Evolutionary conservation across 306 rosid genomes (phyloP), one percentile per base, ranked within the genome.

Genomic region (Prunus persica): DNA sequence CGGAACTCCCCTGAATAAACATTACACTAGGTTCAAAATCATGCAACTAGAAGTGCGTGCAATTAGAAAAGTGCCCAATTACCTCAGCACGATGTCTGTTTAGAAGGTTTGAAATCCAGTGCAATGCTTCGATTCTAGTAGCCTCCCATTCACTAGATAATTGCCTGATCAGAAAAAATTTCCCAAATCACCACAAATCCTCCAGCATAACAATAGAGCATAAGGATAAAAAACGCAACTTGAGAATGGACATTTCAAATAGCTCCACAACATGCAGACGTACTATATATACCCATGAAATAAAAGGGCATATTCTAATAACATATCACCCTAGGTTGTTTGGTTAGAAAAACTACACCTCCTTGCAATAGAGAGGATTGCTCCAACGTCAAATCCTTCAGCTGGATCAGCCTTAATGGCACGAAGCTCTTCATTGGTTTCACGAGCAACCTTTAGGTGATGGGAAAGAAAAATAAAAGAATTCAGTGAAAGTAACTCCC

Each of bases 391-490:
- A 81, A 96, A 96, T 5, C 89, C 93, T 84, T 92, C 99, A 76
- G 93, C 79, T 77, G 93, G 97, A 88, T 87, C 88, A 38, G 90
- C 98, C 83, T 82, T 84, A 74, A 89, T 79, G 63, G 88, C 85
- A n/a, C 91, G 97, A 76, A 96, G 96, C 86, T 91, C 99, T 83
- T 96, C 97, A 71, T 96, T 96, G 67, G 98, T 96, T 89, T 96
- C 98, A 55, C 97, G 88, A 79, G 99, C 97, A 88, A 96, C 96
- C 99, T 96, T 67, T 69, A 71, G 9, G 22, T 46, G 60, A 45
- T 1, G 43, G 43, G 57, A 6, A 11, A 12, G 69, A 63, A 45
- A 55, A 63, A 38, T 38, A 38, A 10, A 13, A 34, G 15, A 41
- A 43, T 52, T 71, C 27, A 56, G 47, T 62, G 55, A 27, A 73